These are phyloP conservation scores for Psilocybe cubensis DNA, from an alignment of 768 basidiomycete species.

Conservation along the genomic window DNA sequence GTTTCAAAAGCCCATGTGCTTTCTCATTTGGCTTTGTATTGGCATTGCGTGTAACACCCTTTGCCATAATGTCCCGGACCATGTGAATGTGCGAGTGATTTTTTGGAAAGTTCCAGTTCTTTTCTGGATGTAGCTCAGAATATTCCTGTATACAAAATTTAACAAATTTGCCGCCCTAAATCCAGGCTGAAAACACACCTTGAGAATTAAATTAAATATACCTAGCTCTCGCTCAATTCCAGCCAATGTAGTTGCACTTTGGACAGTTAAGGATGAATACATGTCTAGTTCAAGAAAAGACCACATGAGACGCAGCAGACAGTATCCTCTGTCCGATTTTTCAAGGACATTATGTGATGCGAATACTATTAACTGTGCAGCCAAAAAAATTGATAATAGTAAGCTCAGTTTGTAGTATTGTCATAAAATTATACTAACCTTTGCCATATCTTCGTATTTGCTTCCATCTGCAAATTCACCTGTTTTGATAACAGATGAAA, in stretches of 20 bases:
- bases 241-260: conserved; percentile 9
- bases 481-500: conserved; percentile 21
- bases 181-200: conserved; percentile 26
- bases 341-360: conserved; percentile 25
- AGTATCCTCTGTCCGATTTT: not conserved
- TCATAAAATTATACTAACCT: conserved; percentile 21
- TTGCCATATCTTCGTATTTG: conserved; percentile 39
- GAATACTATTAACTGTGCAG: conserved; percentile 29
- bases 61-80: conserved; percentile 29
- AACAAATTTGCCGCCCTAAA: no score
- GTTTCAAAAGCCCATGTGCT: conserved; percentile 32
- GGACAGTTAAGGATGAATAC: conserved; percentile 13
- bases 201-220: conserved; percentile 13
- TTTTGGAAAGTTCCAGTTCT: conserved; percentile 41
- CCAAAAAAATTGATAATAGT: not conserved
- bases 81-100: conserved; percentile 33
- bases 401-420: not conserved
- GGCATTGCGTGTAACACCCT: conserved; percentile 32
- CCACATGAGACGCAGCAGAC: conserved; percentile 7
- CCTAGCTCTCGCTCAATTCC: conserved; percentile 1
- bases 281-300: conserved; percentile 19
- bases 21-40: conserved; percentile 37
- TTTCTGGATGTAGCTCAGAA: conserved; percentile 9
- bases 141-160: conserved; percentile 11
- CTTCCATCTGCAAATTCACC: conserved; percentile 35